Evolutionary conservation across 73 alveolate species (phyloP).

Genomic region (Paramecium caudatum): DNA sequence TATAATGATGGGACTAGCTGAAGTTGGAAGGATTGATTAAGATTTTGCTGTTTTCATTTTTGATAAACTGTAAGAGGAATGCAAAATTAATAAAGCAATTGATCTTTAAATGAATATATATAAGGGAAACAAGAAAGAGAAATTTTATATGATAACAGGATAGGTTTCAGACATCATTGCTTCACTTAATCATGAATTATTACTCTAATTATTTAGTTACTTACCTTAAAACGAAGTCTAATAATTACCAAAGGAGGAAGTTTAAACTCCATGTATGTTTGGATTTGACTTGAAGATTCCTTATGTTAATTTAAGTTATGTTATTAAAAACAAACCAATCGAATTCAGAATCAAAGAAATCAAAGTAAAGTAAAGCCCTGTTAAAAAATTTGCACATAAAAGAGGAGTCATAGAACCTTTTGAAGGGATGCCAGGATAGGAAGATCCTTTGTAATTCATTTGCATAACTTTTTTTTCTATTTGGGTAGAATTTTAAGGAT

Average conservation of each 20-base stretch:
- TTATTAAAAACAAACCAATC: not conserved
- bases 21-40: not conserved
- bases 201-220: not conserved
- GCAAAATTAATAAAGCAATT: not conserved
- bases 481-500: slow-evolving; percentile 51
- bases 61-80: slow-evolving; percentile 13
- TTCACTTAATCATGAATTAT: slow-evolving; percentile 17
- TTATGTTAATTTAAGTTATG: slow-evolving; percentile 14
- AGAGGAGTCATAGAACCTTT: slow-evolving; percentile 15
- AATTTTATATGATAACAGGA: not conserved
- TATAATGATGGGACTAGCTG: slow-evolving; percentile 18
- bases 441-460: slow-evolving; percentile 2
- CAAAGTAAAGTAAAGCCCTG: not conserved
- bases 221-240: slow-evolving; percentile 6
- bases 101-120: not conserved
- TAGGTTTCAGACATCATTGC: slow-evolving; percentile 7
- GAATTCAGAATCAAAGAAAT: not conserved
- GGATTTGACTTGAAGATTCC: slow-evolving; percentile 34
- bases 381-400: slow-evolving; percentile 19
- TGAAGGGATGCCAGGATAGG: slow-evolving; percentile 2
- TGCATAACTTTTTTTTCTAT: slow-evolving; percentile 25
- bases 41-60: not conserved
- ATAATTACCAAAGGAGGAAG: not conserved
- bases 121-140: slow-evolving; percentile 6
- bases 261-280: not conserved